Evolutionary conservation across 1,284 basidiomycete genomes (phyloP), one percentile per base, ranked within the genome.

Genomic region (Tremellales sp.): DNA sequence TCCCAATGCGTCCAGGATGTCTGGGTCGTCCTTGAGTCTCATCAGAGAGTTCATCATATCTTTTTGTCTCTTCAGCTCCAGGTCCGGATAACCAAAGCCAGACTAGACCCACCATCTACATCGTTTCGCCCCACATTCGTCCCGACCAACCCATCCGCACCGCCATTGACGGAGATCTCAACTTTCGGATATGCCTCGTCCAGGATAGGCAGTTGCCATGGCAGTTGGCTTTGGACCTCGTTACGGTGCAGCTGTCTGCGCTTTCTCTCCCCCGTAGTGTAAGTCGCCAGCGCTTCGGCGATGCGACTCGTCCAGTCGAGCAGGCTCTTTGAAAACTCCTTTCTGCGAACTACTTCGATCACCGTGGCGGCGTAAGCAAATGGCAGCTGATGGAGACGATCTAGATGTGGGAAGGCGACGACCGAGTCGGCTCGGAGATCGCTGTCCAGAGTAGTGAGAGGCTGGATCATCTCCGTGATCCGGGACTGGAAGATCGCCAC

Each of bases 291-390:
- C 2, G 88, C 80, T 61, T 89, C 85, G 2, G 86, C 74, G 46
- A 92, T 83, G 34, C 79, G 81, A 53, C 86, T 82, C 0, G 86
- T 81, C 46, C 87, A 78, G 53, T 85, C 84, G 52, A 83, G 82
- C 66, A 92, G 85, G 63, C 45, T 68, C 79, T 73, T 54, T 82
- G 85, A 78, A 68, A 94, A 97, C 66, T 94, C 89, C 53, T 87
- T 86, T 45, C 94, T 76, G 46, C 93, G 77, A 0, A 94, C 86
- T 29, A 94, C 83, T 71, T 98, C 94, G 10, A 94, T 79, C 1
- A 97, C 79, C 0, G 92, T 91, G 1, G 90, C 87, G 0, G 89
- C 87, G 68, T 98, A 98, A 0, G 89, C 90, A 63, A 90, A 92
- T 1, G 94, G 73, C 80, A 97, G 87, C 47, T 81, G 84, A 63